These are phyloP conservation scores for Knoxia roxburghii DNA, from an alignment of 257 asterid genomes.

Conservation along the genomic window DNA sequence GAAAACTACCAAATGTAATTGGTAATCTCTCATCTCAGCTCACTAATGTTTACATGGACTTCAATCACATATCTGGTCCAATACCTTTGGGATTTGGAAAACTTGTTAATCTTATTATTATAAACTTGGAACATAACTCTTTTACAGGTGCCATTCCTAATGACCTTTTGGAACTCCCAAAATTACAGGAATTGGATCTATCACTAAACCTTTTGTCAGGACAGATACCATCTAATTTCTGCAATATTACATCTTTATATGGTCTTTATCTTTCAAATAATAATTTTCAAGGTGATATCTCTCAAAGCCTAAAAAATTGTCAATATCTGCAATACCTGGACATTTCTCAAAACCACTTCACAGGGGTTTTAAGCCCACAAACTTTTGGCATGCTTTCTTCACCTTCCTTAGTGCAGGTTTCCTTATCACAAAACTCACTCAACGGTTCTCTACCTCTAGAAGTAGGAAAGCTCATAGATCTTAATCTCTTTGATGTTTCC, in stretches of 20 bases:
- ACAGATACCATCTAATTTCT: background rate
- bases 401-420: constrained; percentile 11
- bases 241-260: constrained; percentile 16
- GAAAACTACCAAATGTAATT: constrained; percentile 24
- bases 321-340: constrained; percentile 10
- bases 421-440: constrained; percentile 13
- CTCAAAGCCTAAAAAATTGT: constrained; percentile 11
- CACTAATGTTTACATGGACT: background rate
- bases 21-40: constrained; percentile 28
- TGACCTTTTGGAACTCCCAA: constrained; percentile 19
- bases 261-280: constrained; percentile 8
- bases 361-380: constrained; percentile 14
- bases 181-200: background rate
- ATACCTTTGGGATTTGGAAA: constrained; percentile 25
- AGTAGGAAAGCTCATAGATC: constrained; percentile 17
- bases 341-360: constrained; percentile 24
- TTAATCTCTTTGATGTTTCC: constrained; percentile 18
- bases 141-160: constrained; percentile 20
- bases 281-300: constrained; percentile 16
- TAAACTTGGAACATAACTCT: constrained; percentile 10
- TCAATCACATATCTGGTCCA: constrained; percentile 26
- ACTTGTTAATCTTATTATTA: constrained; percentile 12
- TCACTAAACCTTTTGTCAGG: background rate
- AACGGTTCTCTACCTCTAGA: constrained; percentile 17
- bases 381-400: constrained; percentile 12